Base-by-base conservation (phyloP, 306 rosid genomes). In the Lagenaria siceraria region DNA sequence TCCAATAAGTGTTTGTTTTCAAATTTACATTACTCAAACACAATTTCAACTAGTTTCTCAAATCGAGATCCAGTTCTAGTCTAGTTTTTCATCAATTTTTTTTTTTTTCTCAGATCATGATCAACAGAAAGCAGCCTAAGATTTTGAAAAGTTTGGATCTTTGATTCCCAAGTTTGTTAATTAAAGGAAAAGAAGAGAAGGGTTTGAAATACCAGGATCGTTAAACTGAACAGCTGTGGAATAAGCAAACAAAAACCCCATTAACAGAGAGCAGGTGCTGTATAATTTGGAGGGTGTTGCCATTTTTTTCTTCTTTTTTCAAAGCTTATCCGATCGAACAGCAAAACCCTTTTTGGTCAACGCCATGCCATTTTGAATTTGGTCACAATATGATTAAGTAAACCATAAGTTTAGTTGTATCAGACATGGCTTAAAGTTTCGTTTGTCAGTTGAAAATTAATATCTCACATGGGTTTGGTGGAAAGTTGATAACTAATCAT, bases 171-270 rank as follows among this genome's bases (percentile, higher is more conserved):
- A 36, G 31, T n/a, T 38, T n/a, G 51, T 36, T 1, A n/a, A 65
- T 38, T 46, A 21, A 76, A 61, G 17, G 59, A 51, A 19, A 65
- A 65, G 10, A 38, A 38, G 73, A 71, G 64, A 64, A 14, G 33
- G 76, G 42, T 38, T 6, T 15, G 35, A 48, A 51, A 40, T 86
- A 89, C 95, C 89, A 43, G 75, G 82, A 80, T 89, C 97, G 68
- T 91, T 81, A 55, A 88, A 75, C 79, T 91, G 95, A 65, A 84
- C 88, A 46, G 88, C 84, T 18, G 92, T 90, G n/a, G 91, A 88
- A 85, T 86, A 88, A 76, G 90, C 88, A 75, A 91, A 91, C 40
- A 91, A 90, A 56, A 78, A 52, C 58, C 91, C 88, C 90, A 88
- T 87, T 21, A 82, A 77, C 15, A 89, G 59, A 76, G 91, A 88